Percentiles rank a stretch among this genome's conserved stretches.
Conservation (phyloP, 768 basidiomycete species). For the Boletus speciosus region DNA sequence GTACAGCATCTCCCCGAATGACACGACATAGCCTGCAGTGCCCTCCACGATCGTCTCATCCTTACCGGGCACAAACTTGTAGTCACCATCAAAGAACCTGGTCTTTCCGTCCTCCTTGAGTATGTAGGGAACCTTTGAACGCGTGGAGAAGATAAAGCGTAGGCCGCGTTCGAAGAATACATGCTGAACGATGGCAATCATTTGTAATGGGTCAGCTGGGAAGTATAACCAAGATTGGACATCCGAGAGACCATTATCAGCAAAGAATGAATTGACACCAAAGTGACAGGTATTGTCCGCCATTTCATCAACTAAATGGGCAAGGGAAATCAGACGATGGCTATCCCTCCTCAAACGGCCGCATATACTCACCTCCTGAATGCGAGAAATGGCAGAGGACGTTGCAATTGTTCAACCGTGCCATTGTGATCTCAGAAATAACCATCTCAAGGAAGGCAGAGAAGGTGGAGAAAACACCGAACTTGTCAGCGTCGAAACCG, state of each 20-base stretch:
- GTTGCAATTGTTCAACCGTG: constrained; percentile 86
- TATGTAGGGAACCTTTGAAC: constrained; percentile 86
- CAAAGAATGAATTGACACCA: constrained; percentile 83
- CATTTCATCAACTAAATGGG: constrained; percentile 60
- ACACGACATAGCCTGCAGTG: constrained; percentile 75
- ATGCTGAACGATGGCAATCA: constrained; percentile 68
- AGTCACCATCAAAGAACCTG: constrained; percentile 63
- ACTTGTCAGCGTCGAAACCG: constrained; percentile 77
- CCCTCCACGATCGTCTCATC: constrained; percentile 81
- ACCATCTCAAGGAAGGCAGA: constrained; percentile 92
- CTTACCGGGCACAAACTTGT: constrained; percentile 80
- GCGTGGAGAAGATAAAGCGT: constrained; percentile 86
- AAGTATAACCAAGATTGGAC: constrained; percentile 80
- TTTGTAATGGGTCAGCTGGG: constrained; percentile 81
- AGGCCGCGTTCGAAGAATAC: constrained; percentile 83
- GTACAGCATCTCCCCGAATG: constrained; percentile 86
- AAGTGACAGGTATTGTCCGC: constrained; percentile 61
- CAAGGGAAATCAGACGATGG: neutral
- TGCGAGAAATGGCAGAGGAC: constrained; percentile 88
- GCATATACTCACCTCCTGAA: constrained; percentile 59
- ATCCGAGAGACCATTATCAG: constrained; percentile 83
- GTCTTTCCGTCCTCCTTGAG: constrained; percentile 69
- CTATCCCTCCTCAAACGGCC: neutral
- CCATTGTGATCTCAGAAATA: constrained; percentile 87
- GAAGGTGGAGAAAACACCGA: constrained; percentile 88